phyloP scores from a whole-genome alignment of 192 early-diverging fungal species.

The Backusella liffmaniae region DNA sequence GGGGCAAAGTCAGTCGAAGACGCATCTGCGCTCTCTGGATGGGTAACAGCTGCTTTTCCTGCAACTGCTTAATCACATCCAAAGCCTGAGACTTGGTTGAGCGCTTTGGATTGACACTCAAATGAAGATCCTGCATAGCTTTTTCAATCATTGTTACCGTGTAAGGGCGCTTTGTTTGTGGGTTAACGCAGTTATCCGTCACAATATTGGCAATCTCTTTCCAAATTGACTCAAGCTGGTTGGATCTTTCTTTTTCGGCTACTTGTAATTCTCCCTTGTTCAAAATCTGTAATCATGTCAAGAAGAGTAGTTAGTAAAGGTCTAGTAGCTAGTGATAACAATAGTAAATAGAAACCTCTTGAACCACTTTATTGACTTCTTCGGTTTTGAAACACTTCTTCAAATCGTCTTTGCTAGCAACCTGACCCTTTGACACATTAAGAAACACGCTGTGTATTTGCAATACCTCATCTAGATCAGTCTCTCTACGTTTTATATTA shows the following conservation, averaged over 20 bases:
- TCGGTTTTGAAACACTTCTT: conserved; percentile 87
- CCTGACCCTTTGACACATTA: conserved; percentile 97
- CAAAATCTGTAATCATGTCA: conserved; percentile 62
- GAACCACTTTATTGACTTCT: conserved; percentile 76
- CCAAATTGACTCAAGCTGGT: conserved; percentile 77
- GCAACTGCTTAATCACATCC: conserved; percentile 91
- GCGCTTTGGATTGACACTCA: conserved; percentile 84
- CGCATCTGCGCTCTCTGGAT: conserved; percentile 96
- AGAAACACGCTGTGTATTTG: conserved; percentile 92
- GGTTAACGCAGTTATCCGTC: conserved; percentile 95
- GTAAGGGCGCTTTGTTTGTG: conserved; percentile 91
- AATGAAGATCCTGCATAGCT: conserved; percentile 92
- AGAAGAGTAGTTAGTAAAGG: background rate
- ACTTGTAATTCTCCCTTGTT: conserved; percentile 97
- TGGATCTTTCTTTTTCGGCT: conserved; percentile 91
- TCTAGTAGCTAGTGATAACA: background rate
- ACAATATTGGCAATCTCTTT: conserved; percentile 96
- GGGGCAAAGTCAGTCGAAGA: conserved; percentile 71
- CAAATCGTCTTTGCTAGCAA: conserved; percentile 87
- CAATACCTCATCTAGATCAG: conserved; percentile 94
- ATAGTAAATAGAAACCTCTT: conserved; percentile 42
- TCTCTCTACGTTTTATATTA: conserved; percentile 60
- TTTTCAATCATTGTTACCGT: conserved; percentile 99
- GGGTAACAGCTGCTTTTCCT: conserved; percentile 86
- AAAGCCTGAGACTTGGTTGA: conserved; percentile 92